phyloP scores from a whole-genome alignment of 176 grass and related monocot species.

The Avena sativa region DNA sequence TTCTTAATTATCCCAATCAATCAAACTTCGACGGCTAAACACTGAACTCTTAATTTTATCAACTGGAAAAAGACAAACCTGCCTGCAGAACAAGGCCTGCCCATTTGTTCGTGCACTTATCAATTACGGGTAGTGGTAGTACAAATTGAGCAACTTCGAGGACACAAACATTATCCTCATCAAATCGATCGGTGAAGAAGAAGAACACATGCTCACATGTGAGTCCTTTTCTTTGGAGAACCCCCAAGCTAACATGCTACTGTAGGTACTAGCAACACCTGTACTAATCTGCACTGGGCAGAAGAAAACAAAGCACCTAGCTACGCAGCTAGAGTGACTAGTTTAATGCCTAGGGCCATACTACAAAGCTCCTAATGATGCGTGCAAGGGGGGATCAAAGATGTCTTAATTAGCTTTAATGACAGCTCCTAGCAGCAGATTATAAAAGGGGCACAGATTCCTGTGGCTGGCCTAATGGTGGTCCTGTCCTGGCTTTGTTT shows the following conservation, averaged over 20 bases:
- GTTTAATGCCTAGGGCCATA: slow-evolving; percentile 28
- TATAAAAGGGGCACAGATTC: slow-evolving; percentile 51
- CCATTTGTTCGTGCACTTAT: background rate
- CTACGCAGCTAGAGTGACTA: background rate
- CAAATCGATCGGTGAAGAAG: background rate
- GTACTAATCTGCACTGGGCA: background rate
- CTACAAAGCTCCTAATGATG: slow-evolving; percentile 56
- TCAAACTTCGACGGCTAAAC: background rate
- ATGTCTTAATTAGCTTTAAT: slow-evolving; percentile 52
- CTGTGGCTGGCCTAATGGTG: slow-evolving; percentile 48
- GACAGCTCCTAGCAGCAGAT: slow-evolving; percentile 15
- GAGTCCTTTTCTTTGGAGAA: background rate
- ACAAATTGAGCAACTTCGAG: background rate
- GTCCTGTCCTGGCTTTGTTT: slow-evolving; percentile 35
- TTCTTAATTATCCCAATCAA: background rate
- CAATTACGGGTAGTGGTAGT: background rate
- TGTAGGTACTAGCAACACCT: background rate
- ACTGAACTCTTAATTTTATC: background rate
- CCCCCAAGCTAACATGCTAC: background rate
- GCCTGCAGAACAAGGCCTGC: background rate
- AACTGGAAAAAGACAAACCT: background rate
- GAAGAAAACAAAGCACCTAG: background rate
- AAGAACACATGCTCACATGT: slow-evolving; percentile 11
- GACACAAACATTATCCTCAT: background rate
- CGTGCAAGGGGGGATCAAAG: slow-evolving; percentile 52